Evolutionary conservation across 257 asterid genomes (phyloP), one percentile per base, ranked within the genome.

Genomic region (Forsythia suspensa): DNA sequence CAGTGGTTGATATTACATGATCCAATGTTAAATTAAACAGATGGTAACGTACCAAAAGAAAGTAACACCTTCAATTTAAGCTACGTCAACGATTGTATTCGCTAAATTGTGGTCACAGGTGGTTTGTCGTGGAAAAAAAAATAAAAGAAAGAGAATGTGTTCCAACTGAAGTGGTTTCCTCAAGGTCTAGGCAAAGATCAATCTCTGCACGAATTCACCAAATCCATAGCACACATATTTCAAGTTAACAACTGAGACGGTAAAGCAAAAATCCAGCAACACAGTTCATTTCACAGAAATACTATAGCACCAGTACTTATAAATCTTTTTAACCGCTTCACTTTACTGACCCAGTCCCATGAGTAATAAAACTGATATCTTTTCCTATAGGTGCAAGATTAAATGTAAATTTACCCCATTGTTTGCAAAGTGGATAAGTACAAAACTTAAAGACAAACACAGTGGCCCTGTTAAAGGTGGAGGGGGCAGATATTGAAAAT

Each of bases 11-110:
- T 29, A 42, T 63, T 61, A 75, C 63, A 63, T 40, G 43, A 75
- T 75, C 42, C n/a, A n/a, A 24, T 61, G 72, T 75, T 38, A 75
- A 75, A 5, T 20, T 6, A 37, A 75, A 40, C 24, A 75, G 39
- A 63, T 75, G 29, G 36, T 59, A 20, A 21, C 73, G 21, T 63
- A 61, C 20, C 43, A 39, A 57, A 75, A 4, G 52, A 59, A 24
- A 34, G 24, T 11, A 37, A 36, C 21, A 29, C 55, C 11, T n/a
- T n/a, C 24, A 71, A 42, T 40, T 71, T 24, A 11, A 21, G 6
- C 6, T 15, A 21, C 57, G 36, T 6, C 3, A 37, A 57, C 40
- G 41, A 75, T 40, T 5, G 7, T 9, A 38, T 24, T 3, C 15
- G 36, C 38, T 55, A 61, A 63, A 71, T 52, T 71, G 38, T 20